Evolutionary conservation across 495 filamentous ascomycete species (phyloP).

Genomic region (Tirmania nivea): DNA sequence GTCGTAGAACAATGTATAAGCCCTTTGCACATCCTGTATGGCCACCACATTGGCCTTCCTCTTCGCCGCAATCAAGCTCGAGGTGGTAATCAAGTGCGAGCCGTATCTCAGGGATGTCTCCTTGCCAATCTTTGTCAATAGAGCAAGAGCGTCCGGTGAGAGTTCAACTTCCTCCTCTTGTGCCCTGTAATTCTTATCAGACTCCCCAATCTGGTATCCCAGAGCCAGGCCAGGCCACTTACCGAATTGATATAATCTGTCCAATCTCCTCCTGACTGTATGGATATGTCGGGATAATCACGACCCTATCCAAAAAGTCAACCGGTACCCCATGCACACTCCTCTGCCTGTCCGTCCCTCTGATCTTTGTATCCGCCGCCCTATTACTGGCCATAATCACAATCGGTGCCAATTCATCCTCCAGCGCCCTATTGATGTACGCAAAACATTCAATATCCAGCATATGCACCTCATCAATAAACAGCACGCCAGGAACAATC

Average conservation of each 20-base stretch:
- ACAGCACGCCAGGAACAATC: constrained; percentile 90
- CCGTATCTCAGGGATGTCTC: constrained; percentile 84
- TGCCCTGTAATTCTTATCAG: constrained; percentile 27
- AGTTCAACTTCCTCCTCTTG: constrained; percentile 92
- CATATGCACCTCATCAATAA: constrained; percentile 99
- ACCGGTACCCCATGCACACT: constrained; percentile 84
- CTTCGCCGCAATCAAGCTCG: constrained; percentile 58
- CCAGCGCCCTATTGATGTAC: constrained; percentile 90
- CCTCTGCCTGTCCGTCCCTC: constrained; percentile 66
- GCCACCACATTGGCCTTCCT: constrained; percentile 55
- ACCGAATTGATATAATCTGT: constrained; percentile 60
- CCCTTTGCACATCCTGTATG: constrained; percentile 74
- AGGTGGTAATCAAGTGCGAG: constrained; percentile 87
- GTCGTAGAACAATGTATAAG: constrained; percentile 86
- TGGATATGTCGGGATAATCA: constrained; percentile 88
- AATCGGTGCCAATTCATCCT: constrained; percentile 82
- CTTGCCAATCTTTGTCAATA: constrained; percentile 85
- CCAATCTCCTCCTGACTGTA: constrained; percentile 70
- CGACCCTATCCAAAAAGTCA: constrained; percentile 87
- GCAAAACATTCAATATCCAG: constrained; percentile 98
- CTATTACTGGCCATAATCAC: constrained; percentile 99
- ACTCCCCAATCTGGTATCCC: not conserved
- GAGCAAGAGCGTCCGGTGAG: constrained; percentile 64
- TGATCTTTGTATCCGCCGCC: constrained; percentile 59
- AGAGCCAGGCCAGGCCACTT: not conserved